Evolutionary conservation across 495 filamentous ascomycete genomes (phyloP).

Genomic region (Rhizodiscina lignyota): DNA sequence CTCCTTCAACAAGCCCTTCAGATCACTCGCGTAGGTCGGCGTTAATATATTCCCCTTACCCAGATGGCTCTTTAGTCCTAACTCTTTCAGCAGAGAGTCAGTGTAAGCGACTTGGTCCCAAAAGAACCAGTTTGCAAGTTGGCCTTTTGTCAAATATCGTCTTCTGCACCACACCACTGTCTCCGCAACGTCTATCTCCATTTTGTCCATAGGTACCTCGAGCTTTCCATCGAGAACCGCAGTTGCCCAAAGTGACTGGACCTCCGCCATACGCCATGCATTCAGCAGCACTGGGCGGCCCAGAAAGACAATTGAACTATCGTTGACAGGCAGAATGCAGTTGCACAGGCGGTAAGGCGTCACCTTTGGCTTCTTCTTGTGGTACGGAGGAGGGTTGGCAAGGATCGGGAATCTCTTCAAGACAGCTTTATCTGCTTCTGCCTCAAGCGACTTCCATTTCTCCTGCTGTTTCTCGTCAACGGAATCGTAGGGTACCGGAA

Average conservation of each 20-base stretch:
- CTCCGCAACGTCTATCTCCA: slow-evolving; percentile 19
- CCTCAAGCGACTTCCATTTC: slow-evolving; percentile 17
- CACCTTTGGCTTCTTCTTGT: slow-evolving; percentile 8
- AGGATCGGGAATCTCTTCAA: slow-evolving; percentile 22
- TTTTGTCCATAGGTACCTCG: slow-evolving; percentile 14
- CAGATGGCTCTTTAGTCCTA: slow-evolving; percentile 18
- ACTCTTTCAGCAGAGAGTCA: slow-evolving; percentile 17
- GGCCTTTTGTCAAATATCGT: slow-evolving; percentile 23
- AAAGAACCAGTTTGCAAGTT: slow-evolving; percentile 20
- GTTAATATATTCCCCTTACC: slow-evolving; percentile 14
- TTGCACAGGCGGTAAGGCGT: slow-evolving; percentile 26
- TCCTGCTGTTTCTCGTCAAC: slow-evolving; percentile 7
- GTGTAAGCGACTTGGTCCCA: slow-evolving; percentile 22
- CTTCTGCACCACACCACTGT: slow-evolving; percentile 20
- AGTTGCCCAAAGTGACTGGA: slow-evolving; percentile 29
- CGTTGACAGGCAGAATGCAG: slow-evolving; percentile 19
- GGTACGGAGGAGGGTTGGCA: slow-evolving; percentile 18
- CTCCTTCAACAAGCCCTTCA: slow-evolving; percentile 14
- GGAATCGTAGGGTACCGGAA: slow-evolving; percentile 11
- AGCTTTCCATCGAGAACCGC: slow-evolving; percentile 24
- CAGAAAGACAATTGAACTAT: slow-evolving; percentile 27
- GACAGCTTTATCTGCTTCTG: slow-evolving; percentile 19
- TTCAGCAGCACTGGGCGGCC: slow-evolving; percentile 20
- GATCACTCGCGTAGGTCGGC: slow-evolving; percentile 16
- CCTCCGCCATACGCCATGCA: slow-evolving; percentile 23